A percentile compares a stretch with the other conserved stretches of the same genome.
Evolutionary conservation across 352 stramenopile species (phyloP).

Genomic region (Peronospora destructor): DNA sequence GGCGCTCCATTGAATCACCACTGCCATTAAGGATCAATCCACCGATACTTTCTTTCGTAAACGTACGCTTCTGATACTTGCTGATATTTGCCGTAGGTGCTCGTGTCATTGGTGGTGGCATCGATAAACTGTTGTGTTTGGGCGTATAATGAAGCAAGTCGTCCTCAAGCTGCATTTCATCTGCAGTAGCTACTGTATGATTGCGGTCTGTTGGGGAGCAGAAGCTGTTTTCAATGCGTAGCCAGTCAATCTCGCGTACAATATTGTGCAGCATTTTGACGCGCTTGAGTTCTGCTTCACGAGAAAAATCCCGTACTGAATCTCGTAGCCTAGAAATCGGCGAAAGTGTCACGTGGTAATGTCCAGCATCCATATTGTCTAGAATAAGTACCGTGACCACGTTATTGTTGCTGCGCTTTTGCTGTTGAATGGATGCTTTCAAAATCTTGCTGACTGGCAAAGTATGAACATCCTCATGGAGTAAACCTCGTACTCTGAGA

Average conservation of each 20-base stretch:
- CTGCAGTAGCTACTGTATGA: conserved; percentile 40
- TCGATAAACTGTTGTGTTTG: conserved; percentile 35
- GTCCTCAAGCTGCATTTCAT: conserved; percentile 54
- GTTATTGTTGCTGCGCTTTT: conserved; percentile 79
- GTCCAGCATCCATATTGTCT: conserved; percentile 82
- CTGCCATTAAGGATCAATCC: conserved; percentile 7
- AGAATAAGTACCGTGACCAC: conserved; percentile 64
- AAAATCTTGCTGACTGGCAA: conserved; percentile 71
- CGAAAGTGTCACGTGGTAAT: conserved; percentile 81
- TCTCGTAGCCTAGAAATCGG: conserved; percentile 65
- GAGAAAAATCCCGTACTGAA: conserved; percentile 57
- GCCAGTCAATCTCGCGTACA: conserved; percentile 76
- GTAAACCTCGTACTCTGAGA: conserved; percentile 53
- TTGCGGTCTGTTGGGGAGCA: conserved; percentile 71
- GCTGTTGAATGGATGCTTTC: conserved; percentile 68
- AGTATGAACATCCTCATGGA: conserved; percentile 83
- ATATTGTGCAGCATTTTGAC: conserved; percentile 76
- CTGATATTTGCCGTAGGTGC: conserved; percentile 25
- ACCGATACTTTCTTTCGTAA: conserved; percentile 20
- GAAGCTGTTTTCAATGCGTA: conserved; percentile 80
- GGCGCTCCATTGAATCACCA: conserved; percentile 12
- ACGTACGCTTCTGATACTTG: conserved; percentile 35
- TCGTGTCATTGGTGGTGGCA: conserved; percentile 30
- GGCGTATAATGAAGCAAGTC: conserved; percentile 57
- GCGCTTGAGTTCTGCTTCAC: conserved; percentile 71